Evolutionary conservation across 1,284 basidiomycete genomes (phyloP), one percentile per base, ranked within the genome.

Genomic region (Puccinia triticina): DNA sequence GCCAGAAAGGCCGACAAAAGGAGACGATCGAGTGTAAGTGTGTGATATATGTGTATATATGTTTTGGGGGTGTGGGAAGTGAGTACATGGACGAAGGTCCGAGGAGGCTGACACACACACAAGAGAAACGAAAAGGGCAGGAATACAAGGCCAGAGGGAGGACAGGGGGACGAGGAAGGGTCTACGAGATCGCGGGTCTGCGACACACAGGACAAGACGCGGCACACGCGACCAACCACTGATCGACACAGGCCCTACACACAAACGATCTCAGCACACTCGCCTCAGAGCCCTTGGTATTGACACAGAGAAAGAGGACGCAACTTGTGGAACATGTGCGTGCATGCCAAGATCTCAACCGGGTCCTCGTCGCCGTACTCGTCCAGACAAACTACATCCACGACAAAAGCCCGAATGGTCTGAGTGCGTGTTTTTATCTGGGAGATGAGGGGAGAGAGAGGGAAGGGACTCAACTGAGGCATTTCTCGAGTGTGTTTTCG

Each of bases 291-390:
- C n/a, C n/a, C n/a, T n/a, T n/a, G n/a, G n/a, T n/a, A n/a, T n/a
- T n/a, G n/a, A n/a, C n/a, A n/a, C n/a, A n/a, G n/a, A n/a, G n/a
- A n/a, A n/a, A n/a, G n/a, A 73, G 14, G 10, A 29, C 48, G 21
- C 34, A n/a, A 75, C 72, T 55, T 50, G 34, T 75, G 72, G 34
- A 75, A 75, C 72, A 75, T 37, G 37, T 75, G 72, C n/a, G 34
- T 50, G 37, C 72, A 75, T 12, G 26, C 55, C n/a, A 75, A 34
- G 57, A 59, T 59, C 14, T 59, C n/a, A 21, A 59, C 57, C 14
- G 26, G 57, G 8, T 59, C 57, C n/a, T 75, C 48, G 23, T 26
- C 72, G 14, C 57, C 43, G 57, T 50, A 55, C 26, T 75, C 50
- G 21, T 40, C 72, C 37, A 75, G 32, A 55, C 72, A 75, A 75